These are phyloP conservation scores for Heterobasidion occidentale DNA, from an alignment of 1,284 basidiomycete species.

Conservation along the genomic window DNA sequence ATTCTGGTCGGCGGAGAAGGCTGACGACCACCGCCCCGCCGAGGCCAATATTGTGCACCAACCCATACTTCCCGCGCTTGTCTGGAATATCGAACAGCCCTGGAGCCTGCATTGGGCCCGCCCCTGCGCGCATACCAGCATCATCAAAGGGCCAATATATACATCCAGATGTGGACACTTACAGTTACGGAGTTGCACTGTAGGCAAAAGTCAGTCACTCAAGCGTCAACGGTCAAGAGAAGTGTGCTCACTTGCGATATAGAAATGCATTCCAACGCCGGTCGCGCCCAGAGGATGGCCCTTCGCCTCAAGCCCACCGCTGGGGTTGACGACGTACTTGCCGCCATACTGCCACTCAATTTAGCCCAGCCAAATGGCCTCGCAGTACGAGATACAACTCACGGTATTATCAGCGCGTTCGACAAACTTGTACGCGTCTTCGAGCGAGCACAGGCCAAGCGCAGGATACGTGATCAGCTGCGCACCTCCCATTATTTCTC, in stretches of 20 bases:
- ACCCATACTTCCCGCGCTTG: conserved; percentile 67
- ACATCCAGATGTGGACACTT: conserved; percentile 14
- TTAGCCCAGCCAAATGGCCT: not conserved
- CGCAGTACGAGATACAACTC: not conserved
- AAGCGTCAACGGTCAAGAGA: conserved; percentile 2
- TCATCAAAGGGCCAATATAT: not conserved
- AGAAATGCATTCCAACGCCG: conserved; percentile 87
- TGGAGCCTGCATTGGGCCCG: conserved; percentile 75
- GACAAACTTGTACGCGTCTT: conserved; percentile 71
- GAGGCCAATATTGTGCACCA: conserved; percentile 81
- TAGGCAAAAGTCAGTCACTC: conserved; percentile 1
- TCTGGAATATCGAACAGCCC: conserved; percentile 57
- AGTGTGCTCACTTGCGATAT: conserved; percentile 57
- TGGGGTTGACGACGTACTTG: conserved; percentile 84
- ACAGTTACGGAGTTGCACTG: conserved; percentile 74
- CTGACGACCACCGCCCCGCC: conserved; percentile 77
- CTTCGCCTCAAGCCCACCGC: conserved; percentile 82
- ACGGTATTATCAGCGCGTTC: conserved; percentile 81
- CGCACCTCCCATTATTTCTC: not conserved
- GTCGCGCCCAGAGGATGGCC: conserved; percentile 83
- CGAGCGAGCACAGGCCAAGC: conserved; percentile 62
- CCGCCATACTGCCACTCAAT: conserved; percentile 60
- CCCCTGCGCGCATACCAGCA: conserved; percentile 37
- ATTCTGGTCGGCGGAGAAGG: conserved; percentile 65
- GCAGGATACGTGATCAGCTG: conserved; percentile 83